Evolutionary conservation across 257 asterid genomes (phyloP).

Genomic region (Solanum tacnaense): DNA sequence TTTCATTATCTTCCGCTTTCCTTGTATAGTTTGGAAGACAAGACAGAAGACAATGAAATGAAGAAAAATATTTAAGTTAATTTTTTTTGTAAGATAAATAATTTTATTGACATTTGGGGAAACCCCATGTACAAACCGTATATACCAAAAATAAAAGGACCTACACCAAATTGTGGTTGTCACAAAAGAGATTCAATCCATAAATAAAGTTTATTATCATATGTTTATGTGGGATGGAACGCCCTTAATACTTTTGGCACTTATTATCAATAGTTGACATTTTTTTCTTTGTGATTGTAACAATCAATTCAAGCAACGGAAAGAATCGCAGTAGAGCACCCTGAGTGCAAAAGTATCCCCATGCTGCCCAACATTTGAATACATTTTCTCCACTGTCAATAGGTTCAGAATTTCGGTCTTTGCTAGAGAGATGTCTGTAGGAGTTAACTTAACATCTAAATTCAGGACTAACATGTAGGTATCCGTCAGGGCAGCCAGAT

Average conservation of each 20-base stretch:
- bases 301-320: background rate
- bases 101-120: background rate
- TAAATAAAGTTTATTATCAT: background rate
- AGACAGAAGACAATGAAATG: background rate
- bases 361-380: background rate
- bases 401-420: background rate
- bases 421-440: background rate
- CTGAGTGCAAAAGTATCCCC: background rate
- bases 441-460: background rate
- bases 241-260: background rate
- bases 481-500: background rate
- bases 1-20: background rate
- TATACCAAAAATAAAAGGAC: background rate
- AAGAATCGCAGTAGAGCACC: background rate
- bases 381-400: background rate
- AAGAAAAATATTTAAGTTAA: background rate
- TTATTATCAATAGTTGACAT: background rate
- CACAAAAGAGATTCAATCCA: background rate
- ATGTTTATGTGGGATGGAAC: background rate
- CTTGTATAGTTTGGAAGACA: background rate
- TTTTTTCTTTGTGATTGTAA: background rate
- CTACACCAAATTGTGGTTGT: background rate
- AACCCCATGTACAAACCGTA: background rate
- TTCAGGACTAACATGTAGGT: background rate
- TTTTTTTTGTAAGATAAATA: background rate